Conservation (phyloP, 306 rosid genomes). For the barrel medic (Medicago truncatula) region MtrunA17r5.0-ANR NC_053049.1:975001-975500, state of each 20-base stretch:
- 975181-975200: slow-evolving; percentile 53
- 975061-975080: not conserved
- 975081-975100: not conserved
- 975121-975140: slow-evolving; percentile 1
- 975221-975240: not conserved
- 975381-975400: slow-evolving; percentile 77
- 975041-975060: too few species aligned
- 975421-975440: slow-evolving; percentile 60
- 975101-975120: too few species aligned
- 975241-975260: not conserved
- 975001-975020: not conserved
- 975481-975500: too few species aligned
- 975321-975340: slow-evolving; percentile 89
- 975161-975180: slow-evolving; percentile 71
- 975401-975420: slow-evolving; percentile 76
- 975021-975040: not conserved
- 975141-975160: slow-evolving; percentile 66
- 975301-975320: slow-evolving; percentile 74
- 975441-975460: slow-evolving; percentile 35
- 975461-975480: too few species aligned
- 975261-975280: not conserved
- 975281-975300: not conserved
- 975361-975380: slow-evolving; percentile 57
- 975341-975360: slow-evolving; percentile 71
- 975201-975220: not conserved